A percentile compares a stretch with the other conserved stretches of the same genome.
phyloP scores from a whole-genome alignment of 1,139 yeast genomes.

The Casaregolazyma lundiana region DNA sequence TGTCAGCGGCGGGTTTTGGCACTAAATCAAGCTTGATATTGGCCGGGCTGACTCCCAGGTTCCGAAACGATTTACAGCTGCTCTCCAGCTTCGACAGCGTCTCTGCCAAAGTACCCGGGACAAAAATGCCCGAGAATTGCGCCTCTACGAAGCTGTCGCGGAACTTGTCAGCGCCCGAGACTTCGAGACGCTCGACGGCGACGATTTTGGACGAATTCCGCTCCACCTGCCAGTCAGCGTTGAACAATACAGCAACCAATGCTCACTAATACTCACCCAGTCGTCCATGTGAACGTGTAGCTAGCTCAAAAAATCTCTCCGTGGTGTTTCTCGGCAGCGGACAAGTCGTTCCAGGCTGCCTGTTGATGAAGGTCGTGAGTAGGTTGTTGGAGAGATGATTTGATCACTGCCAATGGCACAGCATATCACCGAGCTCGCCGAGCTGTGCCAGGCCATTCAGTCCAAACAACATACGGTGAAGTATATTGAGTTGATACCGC shows the following conservation, averaged over 20 bases:
- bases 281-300: background rate
- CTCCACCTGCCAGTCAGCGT: constrained; percentile 10
- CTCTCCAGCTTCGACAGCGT: constrained; percentile 31
- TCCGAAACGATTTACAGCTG: constrained; percentile 28
- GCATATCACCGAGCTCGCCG: background rate
- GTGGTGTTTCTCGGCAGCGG: too few species aligned
- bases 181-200: constrained; percentile 43
- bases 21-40: constrained; percentile 39
- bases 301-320: too few species aligned
- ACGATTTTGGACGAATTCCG: constrained; percentile 26
- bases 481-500: constrained; percentile 15
- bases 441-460: background rate
- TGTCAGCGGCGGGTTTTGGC: constrained; percentile 14
- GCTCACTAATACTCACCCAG: too few species aligned
- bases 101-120: constrained; percentile 27
- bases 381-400: background rate
- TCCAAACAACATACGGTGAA: constrained; percentile 4
- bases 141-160: constrained; percentile 48
- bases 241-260: too few species aligned
- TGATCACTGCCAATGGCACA: background rate
- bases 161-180: constrained; percentile 50
- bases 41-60: constrained; percentile 36
- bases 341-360: too few species aligned
- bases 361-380: background rate
- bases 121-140: constrained; percentile 54